Conservation (phyloP, 345 rosid species). For the Acer negundo region DNA sequence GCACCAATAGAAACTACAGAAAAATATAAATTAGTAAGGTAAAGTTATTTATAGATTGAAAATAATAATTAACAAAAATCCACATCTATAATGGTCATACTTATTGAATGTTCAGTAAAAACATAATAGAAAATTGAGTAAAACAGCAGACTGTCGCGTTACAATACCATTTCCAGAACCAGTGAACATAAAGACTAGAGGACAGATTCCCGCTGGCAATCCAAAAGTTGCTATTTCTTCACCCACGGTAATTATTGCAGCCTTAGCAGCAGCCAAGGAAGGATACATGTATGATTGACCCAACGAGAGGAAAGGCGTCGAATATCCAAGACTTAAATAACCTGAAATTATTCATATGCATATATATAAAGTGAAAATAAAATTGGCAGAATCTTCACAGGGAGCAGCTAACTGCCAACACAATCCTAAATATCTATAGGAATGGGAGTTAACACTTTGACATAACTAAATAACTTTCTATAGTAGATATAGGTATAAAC, state of each 20-base stretch:
- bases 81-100: neutral
- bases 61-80: neutral
- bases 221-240: conserved; percentile 58
- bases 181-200: conserved; percentile 53
- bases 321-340: conserved; percentile 55
- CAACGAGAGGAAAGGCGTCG: conserved; percentile 55
- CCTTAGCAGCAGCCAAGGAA: conserved; percentile 65
- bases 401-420: neutral
- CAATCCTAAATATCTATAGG: neutral
- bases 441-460: neutral
- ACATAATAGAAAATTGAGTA: neutral
- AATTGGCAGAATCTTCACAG: neutral
- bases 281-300: conserved; percentile 59
- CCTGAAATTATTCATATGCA: conserved; percentile 57
- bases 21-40: neutral
- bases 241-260: conserved; percentile 59
- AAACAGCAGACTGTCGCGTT: neutral
- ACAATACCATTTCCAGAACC: conserved; percentile 64
- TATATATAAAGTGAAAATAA: conserved; percentile 58
- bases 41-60: neutral
- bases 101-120: conserved; percentile 2
- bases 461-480: neutral
- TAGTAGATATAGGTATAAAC: neutral
- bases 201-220: conserved; percentile 55
- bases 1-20: conserved; percentile 77